Base-by-base conservation (phyloP, 2,329 filamentous ascomycete genomes). In the Trichocomaceae sp. region DNA sequence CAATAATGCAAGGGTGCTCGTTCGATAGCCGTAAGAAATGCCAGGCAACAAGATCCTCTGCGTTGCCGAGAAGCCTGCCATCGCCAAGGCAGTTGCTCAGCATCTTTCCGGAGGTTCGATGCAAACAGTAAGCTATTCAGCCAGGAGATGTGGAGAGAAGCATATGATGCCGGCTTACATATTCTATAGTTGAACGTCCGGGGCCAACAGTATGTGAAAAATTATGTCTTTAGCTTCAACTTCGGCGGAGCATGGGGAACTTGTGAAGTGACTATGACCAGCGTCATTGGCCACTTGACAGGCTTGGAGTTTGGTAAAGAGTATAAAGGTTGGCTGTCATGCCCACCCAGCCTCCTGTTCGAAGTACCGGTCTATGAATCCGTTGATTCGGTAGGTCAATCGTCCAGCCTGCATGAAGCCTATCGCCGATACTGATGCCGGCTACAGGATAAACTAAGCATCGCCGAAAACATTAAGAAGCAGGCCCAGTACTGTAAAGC, bases 211-310 rank as follows among this genome's bases (percentile, higher is more conserved):
- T 97, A 85, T 72, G 86, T 95, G 70, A 97, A 96, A 69, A 99
- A 99, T 65, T 97, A 96, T 74, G 80, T 84, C 26, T 99, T 99
- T 67, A 80, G 86, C 46, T 99, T 93, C 73, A 84, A 89, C 68
- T 99, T 99, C 69, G 85, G 85, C 5, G 80, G 77, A 47, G 77
- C 80, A 60, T 96, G 90, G 87, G 90, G 91, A 19, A 79, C 78
- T 58, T 96, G 88, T 69, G 78, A 83, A 12, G 92, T 96, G 47
- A 90, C 86, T 44, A 97, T 99, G 88, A 99, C 93, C 54, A 90
- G 87, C 59, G 93, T 99, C 22, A 78, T 87, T 10, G 93, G 93
- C 12, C 93, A 99, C 72, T 79, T 99, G 60, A 90, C 88, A 31
- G 79, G 77, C n/a, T 75, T 86, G 45, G 88, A 95, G 51, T 96